A percentile compares a stretch with the other conserved stretches of the same genome.
Evolutionary conservation across 169 alveolate genomes (phyloP).

Genomic region (Plasmodium vivax): DNA sequence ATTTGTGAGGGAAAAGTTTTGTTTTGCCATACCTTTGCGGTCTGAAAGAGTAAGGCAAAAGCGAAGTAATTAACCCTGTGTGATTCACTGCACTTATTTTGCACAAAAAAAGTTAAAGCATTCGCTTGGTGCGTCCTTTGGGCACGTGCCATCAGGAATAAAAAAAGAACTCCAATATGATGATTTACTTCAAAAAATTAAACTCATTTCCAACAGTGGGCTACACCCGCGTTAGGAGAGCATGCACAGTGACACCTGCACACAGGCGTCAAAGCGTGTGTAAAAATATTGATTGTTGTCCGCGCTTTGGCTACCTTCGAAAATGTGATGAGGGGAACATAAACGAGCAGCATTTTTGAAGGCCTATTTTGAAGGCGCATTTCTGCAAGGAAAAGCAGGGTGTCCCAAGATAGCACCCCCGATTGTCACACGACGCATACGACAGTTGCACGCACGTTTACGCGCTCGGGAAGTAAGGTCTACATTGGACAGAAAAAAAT

Average conservation of each 20-base stretch:
- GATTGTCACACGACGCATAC: neutral
- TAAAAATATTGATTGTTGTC: neutral
- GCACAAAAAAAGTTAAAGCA: constrained; percentile 21
- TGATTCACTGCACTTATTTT: constrained; percentile 39
- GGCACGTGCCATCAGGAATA: constrained; percentile 8
- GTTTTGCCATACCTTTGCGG: neutral
- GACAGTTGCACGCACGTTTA: neutral
- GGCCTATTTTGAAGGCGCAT: neutral
- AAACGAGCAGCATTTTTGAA: neutral
- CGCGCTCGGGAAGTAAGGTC: neutral
- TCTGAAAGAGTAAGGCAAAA: neutral
- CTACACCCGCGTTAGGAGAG: neutral
- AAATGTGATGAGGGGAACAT: neutral
- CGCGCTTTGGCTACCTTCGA: neutral
- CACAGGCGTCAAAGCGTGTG: neutral
- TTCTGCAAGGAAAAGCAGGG: neutral
- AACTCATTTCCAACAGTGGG: neutral
- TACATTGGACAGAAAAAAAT: constrained; percentile 18
- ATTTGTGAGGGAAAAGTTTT: neutral
- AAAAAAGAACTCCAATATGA: neutral
- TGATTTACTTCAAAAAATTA: constrained; percentile 1
- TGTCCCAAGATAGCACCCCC: neutral
- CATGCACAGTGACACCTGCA: neutral
- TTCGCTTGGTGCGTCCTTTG: neutral
- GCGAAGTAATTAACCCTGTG: neutral